Evolutionary conservation across 2,329 filamentous ascomycete genomes (phyloP).

Genomic region (Neodidymelliopsis sp.): DNA sequence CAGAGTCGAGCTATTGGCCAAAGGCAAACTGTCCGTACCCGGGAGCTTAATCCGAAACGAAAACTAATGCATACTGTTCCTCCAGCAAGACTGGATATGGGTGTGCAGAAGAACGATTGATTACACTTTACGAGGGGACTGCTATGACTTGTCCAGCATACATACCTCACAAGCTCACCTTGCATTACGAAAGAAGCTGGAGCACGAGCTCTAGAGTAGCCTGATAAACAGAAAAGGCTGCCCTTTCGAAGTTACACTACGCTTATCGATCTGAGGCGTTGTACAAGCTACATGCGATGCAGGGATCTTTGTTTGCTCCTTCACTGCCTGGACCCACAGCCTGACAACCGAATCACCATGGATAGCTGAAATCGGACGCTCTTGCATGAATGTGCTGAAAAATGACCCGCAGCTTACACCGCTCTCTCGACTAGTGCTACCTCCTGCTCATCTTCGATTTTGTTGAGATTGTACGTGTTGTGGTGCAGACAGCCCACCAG

Average conservation of each 20-base stretch:
- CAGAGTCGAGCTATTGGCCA: no score
- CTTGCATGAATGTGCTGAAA: slow-evolving; percentile 3
- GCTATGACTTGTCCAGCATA: no score
- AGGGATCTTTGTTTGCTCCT: slow-evolving; percentile 13
- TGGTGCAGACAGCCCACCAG: not conserved
- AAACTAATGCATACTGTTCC: no score
- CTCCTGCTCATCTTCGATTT: not conserved
- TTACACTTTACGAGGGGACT: no score
- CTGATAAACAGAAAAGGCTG: not conserved
- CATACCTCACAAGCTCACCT: no score
- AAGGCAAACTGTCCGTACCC: no score
- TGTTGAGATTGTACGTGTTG: not conserved
- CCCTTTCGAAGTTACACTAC: not conserved
- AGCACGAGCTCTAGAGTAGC: not conserved
- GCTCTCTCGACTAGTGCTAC: slow-evolving; percentile 3
- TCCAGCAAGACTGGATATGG: no score
- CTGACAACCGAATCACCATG: slow-evolving; percentile 7
- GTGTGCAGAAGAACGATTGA: no score
- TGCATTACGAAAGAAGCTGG: no score
- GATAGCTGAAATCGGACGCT: no score
- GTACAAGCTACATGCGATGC: slow-evolving; percentile 8
- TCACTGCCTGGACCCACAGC: not conserved
- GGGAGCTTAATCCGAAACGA: no score
- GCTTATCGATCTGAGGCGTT: not conserved
- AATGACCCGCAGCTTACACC: slow-evolving; percentile 10